Percentiles rank a stretch among this genome's conserved stretches.
Conservation (phyloP, 2,329 filamentous ascomycete genomes). For the Cladophialophora chaetospira region DNA sequence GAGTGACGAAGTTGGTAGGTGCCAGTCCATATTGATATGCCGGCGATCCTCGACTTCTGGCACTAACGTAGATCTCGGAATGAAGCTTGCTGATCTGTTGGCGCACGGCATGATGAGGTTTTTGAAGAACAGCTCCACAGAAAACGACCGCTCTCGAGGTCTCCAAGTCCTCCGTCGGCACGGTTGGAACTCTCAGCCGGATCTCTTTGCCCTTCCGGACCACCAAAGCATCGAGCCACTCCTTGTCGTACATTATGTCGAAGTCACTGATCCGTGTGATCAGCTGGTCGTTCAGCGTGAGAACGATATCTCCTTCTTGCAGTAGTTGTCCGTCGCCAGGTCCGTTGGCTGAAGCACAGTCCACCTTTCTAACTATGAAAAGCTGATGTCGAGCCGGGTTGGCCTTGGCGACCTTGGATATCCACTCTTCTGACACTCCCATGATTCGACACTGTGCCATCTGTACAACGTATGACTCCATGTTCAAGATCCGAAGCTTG, state of each 20-base stretch:
- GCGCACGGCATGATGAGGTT: conserved; percentile 91
- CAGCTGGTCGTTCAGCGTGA: conserved; percentile 86
- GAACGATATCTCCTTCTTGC: conserved; percentile 86
- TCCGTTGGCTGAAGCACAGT: conserved; percentile 56
- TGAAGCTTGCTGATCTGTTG: conserved; percentile 97
- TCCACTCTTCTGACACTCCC: conserved; percentile 96
- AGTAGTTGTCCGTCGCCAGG: conserved; percentile 57
- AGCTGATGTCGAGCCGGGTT: conserved; percentile 93
- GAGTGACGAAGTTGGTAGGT: conserved; percentile 95
- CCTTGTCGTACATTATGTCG: conserved; percentile 93
- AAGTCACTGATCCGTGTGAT: conserved; percentile 92
- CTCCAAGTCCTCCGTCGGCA: conserved; percentile 85
- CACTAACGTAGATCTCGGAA: conserved; percentile 93
- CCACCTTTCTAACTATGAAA: conserved; percentile 95
- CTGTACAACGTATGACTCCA: conserved; percentile 91
- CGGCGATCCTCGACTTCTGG: conserved; percentile 77
- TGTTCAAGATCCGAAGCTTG: conserved; percentile 83
- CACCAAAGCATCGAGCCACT: conserved; percentile 78
- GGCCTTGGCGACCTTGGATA: conserved; percentile 80
- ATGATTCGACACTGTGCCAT: conserved; percentile 97
- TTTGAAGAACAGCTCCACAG: conserved; percentile 90
- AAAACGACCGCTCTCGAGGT: conserved; percentile 91
- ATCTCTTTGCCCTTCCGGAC: conserved; percentile 83
- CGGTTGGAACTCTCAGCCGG: conserved; percentile 75
- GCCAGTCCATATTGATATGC: conserved; percentile 89